Percentiles rank a stretch among this genome's conserved stretches.
phyloP scores from a whole-genome alignment of 2,329 filamentous ascomycete species.

The Aspergillus sp. region DNA sequence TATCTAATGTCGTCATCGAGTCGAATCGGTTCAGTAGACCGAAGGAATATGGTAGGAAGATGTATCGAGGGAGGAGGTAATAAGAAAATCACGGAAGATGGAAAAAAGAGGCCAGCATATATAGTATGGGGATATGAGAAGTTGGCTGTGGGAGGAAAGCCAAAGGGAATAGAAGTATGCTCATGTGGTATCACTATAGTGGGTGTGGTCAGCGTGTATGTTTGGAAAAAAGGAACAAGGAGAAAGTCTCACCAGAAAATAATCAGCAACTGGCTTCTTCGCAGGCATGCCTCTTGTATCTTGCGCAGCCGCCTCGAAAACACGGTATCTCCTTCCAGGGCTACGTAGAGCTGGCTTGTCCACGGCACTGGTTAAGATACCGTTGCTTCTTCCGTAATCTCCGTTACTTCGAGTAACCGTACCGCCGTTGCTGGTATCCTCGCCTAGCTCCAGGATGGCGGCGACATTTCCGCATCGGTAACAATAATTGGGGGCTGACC shows the following conservation, averaged over 20 bases:
- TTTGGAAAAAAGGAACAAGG: background rate
- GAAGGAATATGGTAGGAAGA: background rate
- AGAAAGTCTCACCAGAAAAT: conserved; percentile 66
- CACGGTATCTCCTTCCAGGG: conserved; percentile 84
- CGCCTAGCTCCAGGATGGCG: conserved; percentile 86
- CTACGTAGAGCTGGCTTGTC: conserved; percentile 54
- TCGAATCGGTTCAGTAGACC: conserved; percentile 7
- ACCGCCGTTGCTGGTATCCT: conserved; percentile 75
- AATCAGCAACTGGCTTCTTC: conserved; percentile 96
- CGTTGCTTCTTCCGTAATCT: conserved; percentile 43
- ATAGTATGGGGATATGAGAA: background rate
- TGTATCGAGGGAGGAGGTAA: background rate
- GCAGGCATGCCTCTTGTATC: conserved; percentile 96
- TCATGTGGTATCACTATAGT: conserved; percentile 7
- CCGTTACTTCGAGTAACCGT: conserved; percentile 64
- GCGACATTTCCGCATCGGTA: conserved; percentile 96
- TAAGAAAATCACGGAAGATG: background rate
- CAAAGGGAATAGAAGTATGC: background rate
- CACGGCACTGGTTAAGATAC: conserved; percentile 52
- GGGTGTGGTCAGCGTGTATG: background rate
- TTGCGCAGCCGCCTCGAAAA: conserved; percentile 95
- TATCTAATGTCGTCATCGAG: conserved; percentile 3
- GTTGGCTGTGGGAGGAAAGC: background rate
- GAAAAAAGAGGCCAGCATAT: background rate
- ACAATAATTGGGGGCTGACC: conserved; percentile 96